Evolutionary conservation across 2,329 filamentous ascomycete species (phyloP).

Genomic region (Claviceps purpurea): DNA sequence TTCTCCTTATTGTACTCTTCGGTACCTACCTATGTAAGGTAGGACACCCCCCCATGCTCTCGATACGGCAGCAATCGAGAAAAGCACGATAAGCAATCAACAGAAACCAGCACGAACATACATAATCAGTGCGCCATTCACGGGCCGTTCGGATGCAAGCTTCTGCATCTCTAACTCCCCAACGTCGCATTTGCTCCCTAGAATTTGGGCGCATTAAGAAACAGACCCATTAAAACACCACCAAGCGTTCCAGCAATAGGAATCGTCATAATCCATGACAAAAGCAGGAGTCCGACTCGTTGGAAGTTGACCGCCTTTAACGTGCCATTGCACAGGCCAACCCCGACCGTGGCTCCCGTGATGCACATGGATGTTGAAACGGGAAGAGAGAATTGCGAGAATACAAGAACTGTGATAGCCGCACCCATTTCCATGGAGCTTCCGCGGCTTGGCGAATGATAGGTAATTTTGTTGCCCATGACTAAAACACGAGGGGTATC

Average conservation of each 20-base stretch:
- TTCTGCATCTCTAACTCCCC: too few species aligned
- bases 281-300: conserved; percentile 51
- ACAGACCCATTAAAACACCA: conserved; percentile 26
- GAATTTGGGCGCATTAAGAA: conserved; percentile 27
- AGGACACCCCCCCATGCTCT: too few species aligned
- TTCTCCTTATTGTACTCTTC: too few species aligned
- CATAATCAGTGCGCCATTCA: too few species aligned
- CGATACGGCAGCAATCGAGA: too few species aligned
- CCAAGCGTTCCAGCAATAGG: conserved; percentile 28
- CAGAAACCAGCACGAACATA: too few species aligned
- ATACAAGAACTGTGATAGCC: conserved; percentile 61
- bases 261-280: conserved; percentile 44
- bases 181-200: too few species aligned
- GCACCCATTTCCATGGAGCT: conserved; percentile 73
- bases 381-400: conserved; percentile 61
- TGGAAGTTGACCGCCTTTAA: conserved; percentile 64
- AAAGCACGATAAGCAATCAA: too few species aligned
- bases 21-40: too few species aligned
- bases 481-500: conserved; percentile 26
- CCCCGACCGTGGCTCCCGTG: conserved; percentile 64
- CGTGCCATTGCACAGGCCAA: conserved; percentile 64
- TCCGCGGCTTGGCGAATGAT: conserved; percentile 43
- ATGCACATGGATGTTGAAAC: conserved; percentile 73
- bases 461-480: conserved; percentile 72
- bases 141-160: too few species aligned